Conservation (phyloP, 2,329 filamentous ascomycete species). For the Aspergillus melleus region DNA sequence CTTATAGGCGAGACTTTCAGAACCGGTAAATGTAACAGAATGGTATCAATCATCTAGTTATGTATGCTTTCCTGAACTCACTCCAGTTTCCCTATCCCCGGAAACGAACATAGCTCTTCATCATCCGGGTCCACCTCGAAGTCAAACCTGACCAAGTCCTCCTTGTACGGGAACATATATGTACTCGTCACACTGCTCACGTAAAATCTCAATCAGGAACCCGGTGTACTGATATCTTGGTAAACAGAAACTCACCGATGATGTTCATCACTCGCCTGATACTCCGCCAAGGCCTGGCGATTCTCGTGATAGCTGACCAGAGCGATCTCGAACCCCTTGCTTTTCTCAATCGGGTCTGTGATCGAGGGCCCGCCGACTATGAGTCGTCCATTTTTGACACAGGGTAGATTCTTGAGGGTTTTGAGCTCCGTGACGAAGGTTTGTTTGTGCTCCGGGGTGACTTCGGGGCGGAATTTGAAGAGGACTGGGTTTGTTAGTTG, state of each 20-base stretch:
- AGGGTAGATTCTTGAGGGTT: constrained; percentile 50
- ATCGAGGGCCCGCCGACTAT: constrained; percentile 56
- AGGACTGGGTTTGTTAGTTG: constrained; percentile 38
- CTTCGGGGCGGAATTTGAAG: constrained; percentile 51
- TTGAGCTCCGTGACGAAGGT: constrained; percentile 51
- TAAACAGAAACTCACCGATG: constrained; percentile 39
- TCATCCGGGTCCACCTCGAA: constrained; percentile 48
- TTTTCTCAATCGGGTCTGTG: constrained; percentile 53
- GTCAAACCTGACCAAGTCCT: constrained; percentile 56
- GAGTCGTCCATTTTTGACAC: constrained; percentile 51
- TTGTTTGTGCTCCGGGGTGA: constrained; percentile 44
- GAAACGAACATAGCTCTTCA: constrained; percentile 27
- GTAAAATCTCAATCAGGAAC: background rate
- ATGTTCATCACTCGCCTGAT: constrained; percentile 56
- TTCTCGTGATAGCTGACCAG: constrained; percentile 55
- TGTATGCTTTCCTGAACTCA: background rate
- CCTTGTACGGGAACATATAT: constrained; percentile 55
- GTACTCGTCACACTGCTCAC: constrained; percentile 50
- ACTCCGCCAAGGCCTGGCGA: constrained; percentile 48
- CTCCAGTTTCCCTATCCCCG: background rate
- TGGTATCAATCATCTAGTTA: background rate
- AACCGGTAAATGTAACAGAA: too few species aligned
- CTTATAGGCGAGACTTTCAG: too few species aligned
- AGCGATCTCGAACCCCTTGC: constrained; percentile 55
- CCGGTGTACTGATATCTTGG: background rate